phyloP scores from a whole-genome alignment of 768 basidiomycete genomes.

The Erythrobasidium yunnanense region DNA sequence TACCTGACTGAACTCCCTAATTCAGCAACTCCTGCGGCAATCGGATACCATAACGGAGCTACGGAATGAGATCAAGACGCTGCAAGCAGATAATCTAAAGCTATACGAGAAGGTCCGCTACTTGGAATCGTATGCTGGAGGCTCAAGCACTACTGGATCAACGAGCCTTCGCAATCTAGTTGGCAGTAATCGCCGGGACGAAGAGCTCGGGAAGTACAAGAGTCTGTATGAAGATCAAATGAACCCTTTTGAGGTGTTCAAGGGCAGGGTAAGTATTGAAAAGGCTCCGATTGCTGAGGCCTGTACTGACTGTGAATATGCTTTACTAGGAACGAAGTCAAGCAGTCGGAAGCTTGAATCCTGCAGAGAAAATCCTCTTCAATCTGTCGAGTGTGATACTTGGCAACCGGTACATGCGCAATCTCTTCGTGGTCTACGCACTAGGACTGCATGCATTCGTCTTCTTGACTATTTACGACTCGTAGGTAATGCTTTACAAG shows the following conservation, averaged over 20 bases:
- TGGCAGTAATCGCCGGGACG: constrained; percentile 35
- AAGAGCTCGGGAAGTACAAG: constrained; percentile 75
- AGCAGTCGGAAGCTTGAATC: constrained; percentile 81
- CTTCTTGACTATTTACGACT: constrained; percentile 41
- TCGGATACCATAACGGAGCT: constrained; percentile 88
- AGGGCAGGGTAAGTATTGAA: constrained; percentile 63
- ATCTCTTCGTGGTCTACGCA: constrained; percentile 79
- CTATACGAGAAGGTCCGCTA: constrained; percentile 98
- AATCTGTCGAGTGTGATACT: constrained; percentile 72
- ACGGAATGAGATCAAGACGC: constrained; percentile 76
- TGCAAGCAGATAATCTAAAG: constrained; percentile 92
- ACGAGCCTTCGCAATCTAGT: constrained; percentile 9
- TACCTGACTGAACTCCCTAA: neutral
- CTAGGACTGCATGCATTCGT: constrained; percentile 67
- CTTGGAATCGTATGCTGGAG: constrained; percentile 81
- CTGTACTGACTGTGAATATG: neutral
- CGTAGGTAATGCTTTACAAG: constrained; percentile 4
- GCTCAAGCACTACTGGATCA: constrained; percentile 48
- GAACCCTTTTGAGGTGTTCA: constrained; percentile 97
- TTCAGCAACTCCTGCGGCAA: constrained; percentile 83
- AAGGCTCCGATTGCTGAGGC: neutral
- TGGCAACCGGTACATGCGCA: constrained; percentile 78
- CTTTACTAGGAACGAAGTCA: constrained; percentile 96
- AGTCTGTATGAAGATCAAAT: constrained; percentile 89
- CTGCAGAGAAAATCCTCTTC: constrained; percentile 77